phyloP scores from a whole-genome alignment of 495 filamentous ascomycete genomes.

The Tuber brumale region DNA sequence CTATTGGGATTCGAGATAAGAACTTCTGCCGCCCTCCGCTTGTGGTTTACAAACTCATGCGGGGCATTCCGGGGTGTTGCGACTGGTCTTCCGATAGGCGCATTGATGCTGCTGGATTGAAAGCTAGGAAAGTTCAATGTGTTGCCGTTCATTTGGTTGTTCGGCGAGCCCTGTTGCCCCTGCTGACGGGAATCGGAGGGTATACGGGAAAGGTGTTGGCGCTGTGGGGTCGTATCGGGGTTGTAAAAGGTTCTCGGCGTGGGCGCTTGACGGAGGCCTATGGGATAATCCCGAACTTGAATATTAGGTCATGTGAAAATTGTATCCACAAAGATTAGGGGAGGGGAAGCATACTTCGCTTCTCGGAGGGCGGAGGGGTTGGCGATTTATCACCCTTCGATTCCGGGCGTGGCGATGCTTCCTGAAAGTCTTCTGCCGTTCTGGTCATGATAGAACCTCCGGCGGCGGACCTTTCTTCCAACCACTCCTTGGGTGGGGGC shows the following conservation, averaged over 20 bases:
- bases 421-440: conserved; percentile 64
- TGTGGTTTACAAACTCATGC: conserved; percentile 35
- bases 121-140: conserved; percentile 35
- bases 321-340: conserved; percentile 7
- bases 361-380: conserved; percentile 48
- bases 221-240: conserved; percentile 52
- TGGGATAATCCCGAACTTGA: conserved; percentile 45
- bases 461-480: conserved; percentile 69
- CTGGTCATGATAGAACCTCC: conserved; percentile 68
- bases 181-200: conserved; percentile 33
- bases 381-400: conserved; percentile 38
- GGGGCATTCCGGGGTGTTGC: conserved; percentile 38
- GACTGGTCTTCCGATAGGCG: conserved; percentile 35
- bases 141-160: conserved; percentile 33
- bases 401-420: conserved; percentile 41
- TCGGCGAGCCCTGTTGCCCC: conserved; percentile 20
- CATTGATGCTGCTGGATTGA: conserved; percentile 24
- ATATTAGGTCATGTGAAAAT: conserved; percentile 29
- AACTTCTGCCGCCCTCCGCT: conserved; percentile 28
- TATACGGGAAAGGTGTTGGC: conserved; percentile 39
- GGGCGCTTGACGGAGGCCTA: conserved; percentile 69
- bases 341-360: conserved; percentile 37
- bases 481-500: conserved; percentile 72
- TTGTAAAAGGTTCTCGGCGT: conserved; percentile 76
- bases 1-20: conserved; percentile 31